These are phyloP conservation scores for Phytophthora fragariaefolia DNA, from an alignment of 352 stramenopile species.

Conservation along the genomic window DNA sequence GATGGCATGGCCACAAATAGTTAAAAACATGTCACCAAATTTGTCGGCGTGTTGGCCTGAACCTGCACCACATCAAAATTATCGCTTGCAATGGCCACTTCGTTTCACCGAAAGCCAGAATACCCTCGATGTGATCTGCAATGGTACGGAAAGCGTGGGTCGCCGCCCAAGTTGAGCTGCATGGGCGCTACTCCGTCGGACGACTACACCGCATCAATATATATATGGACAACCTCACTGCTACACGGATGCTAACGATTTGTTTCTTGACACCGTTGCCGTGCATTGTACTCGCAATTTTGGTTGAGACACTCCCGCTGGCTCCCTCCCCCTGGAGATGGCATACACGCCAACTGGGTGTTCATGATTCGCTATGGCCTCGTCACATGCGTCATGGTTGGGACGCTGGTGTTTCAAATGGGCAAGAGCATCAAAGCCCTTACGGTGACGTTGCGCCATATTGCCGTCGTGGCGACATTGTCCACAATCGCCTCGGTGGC, in stretches of 20 bases:
- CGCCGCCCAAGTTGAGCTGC: background rate
- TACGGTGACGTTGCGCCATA: background rate
- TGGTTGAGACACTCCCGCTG: background rate
- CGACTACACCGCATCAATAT: background rate
- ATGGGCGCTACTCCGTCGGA: background rate
- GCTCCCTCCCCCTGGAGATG: background rate
- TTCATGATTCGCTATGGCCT: background rate
- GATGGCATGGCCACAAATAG: slow-evolving; percentile 1
- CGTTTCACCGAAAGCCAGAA: no score
- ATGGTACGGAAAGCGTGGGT: background rate
- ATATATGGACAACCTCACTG: background rate
- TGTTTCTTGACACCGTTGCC: background rate
- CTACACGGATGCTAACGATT: background rate
- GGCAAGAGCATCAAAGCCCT: background rate
- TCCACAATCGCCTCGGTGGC: background rate
- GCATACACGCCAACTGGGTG: background rate
- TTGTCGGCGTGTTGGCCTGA: no score
- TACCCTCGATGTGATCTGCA: no score
- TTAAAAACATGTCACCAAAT: background rate
- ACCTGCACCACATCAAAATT: no score
- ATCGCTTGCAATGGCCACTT: no score
- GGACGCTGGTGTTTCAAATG: slow-evolving; percentile 4
- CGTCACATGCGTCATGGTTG: background rate
- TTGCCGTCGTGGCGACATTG: background rate
- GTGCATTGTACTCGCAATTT: slow-evolving; percentile 2